Conservation (phyloP, 2,329 filamentous ascomycete species). For the Colletotrichum liaoningense region DNA sequence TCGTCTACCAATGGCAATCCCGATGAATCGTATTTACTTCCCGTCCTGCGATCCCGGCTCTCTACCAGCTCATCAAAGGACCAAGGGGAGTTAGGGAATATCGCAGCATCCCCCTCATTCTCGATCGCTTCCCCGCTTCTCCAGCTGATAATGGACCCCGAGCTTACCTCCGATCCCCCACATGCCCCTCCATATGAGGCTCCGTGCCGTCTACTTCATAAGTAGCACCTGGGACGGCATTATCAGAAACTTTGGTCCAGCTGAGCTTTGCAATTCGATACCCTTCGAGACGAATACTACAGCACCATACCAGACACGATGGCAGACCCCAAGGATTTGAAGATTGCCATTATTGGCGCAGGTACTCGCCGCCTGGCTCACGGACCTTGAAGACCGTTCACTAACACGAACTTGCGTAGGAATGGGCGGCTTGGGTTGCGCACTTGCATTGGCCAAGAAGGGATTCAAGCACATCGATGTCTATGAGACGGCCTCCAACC, state of each 20-base stretch:
- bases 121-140: slow-evolving; percentile 31
- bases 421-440: slow-evolving; percentile 81
- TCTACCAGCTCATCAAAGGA: slow-evolving; percentile 5
- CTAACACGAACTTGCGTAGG: slow-evolving; percentile 55
- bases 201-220: slow-evolving; percentile 26
- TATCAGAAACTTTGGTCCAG: not conserved
- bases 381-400: not conserved
- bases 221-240: not conserved
- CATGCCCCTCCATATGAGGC: slow-evolving; percentile 28
- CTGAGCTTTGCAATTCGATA: slow-evolving; percentile 3
- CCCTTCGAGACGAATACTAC: not conserved
- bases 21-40: slow-evolving; percentile 6
- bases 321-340: slow-evolving; percentile 47
- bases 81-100: slow-evolving; percentile 17
- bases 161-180: slow-evolving; percentile 26
- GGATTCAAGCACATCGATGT: slow-evolving; percentile 81
- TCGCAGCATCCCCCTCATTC: slow-evolving; percentile 26
- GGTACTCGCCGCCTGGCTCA: slow-evolving; percentile 47
- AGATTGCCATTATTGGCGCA: slow-evolving; percentile 60
- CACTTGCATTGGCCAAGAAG: slow-evolving; percentile 79
- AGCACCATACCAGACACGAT: slow-evolving; percentile 37
- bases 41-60: slow-evolving; percentile 25
- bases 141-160: slow-evolving; percentile 28
- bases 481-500: slow-evolving; percentile 77
- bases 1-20: slow-evolving; percentile 5